These are phyloP conservation scores for Phytophthora colocasiae DNA, from an alignment of 352 stramenopile genomes.

Conservation along the genomic window DNA sequence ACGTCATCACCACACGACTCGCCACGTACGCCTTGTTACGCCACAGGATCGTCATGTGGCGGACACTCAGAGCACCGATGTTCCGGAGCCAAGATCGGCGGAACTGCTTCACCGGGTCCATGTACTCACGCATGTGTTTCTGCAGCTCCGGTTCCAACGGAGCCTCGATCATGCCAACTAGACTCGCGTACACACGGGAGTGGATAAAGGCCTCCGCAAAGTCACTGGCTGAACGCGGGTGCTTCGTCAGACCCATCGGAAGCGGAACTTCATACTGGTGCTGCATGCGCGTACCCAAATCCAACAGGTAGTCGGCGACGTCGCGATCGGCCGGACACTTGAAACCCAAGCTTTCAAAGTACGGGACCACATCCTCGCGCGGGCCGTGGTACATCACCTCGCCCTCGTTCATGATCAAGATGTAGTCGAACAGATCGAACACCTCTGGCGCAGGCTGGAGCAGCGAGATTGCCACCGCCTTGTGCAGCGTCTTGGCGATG, in stretches of 20 bases:
- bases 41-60: constrained; percentile 1
- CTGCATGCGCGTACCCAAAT: constrained; percentile 26
- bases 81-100: constrained; percentile 20
- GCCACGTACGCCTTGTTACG: constrained; percentile 4
- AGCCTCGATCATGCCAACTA: constrained; percentile 1
- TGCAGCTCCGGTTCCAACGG: constrained; percentile 17
- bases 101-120: constrained; percentile 27
- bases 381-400: constrained; percentile 45
- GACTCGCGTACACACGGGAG: constrained; percentile 29
- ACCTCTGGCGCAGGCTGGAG: constrained; percentile 80
- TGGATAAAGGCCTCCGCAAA: background rate
- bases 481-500: constrained; percentile 46
- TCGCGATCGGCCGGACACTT: constrained; percentile 30
- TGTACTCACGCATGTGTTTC: constrained; percentile 24
- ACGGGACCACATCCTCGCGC: constrained; percentile 28
- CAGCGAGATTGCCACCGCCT: constrained; percentile 71
- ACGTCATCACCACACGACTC: constrained; percentile 1
- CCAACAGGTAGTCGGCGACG: constrained; percentile 34
- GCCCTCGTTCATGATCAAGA: constrained; percentile 49
- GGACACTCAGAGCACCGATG: constrained; percentile 16
- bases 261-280: background rate
- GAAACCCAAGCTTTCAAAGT: constrained; percentile 30
- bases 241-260: constrained; percentile 12
- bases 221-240: constrained; percentile 26
- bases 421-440: constrained; percentile 53